These are phyloP conservation scores for Candida manassasensis DNA, from an alignment of 805 yeast genomes.

Conservation along the genomic window DNA sequence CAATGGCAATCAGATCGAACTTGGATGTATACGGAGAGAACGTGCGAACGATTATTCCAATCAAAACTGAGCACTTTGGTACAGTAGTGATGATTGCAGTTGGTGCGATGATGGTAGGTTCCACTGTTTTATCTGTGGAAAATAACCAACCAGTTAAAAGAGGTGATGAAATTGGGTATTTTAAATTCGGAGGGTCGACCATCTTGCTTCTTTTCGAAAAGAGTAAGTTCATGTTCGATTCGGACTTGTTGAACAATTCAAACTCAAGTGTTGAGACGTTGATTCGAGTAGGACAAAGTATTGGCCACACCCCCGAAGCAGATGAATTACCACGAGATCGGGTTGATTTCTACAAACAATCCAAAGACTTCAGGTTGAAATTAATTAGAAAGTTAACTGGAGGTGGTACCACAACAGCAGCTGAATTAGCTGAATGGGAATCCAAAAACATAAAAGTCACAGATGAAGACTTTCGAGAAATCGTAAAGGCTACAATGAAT, in stretches of 20 bases:
- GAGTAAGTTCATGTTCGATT: slow-evolving; percentile 54
- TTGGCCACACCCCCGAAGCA: slow-evolving; percentile 63
- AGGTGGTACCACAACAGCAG: slow-evolving; percentile 35
- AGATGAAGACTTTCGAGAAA: slow-evolving; percentile 17
- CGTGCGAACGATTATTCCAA: slow-evolving; percentile 71
- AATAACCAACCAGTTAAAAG: slow-evolving; percentile 55
- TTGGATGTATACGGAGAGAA: slow-evolving; percentile 93
- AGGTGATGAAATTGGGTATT: slow-evolving; percentile 88
- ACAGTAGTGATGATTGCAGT: slow-evolving; percentile 72
- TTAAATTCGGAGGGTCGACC: slow-evolving; percentile 95
- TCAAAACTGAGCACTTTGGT: slow-evolving; percentile 75
- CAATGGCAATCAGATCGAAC: slow-evolving; percentile 89
- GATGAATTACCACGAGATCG: slow-evolving; percentile 47
- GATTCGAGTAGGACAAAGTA: slow-evolving; percentile 84
- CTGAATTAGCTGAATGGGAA: slow-evolving; percentile 37
- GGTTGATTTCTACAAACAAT: slow-evolving; percentile 41
- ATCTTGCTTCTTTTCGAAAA: slow-evolving; percentile 61
- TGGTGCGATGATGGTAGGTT: slow-evolving; percentile 99
- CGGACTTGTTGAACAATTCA: slow-evolving; percentile 70
- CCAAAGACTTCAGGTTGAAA: slow-evolving; percentile 42
- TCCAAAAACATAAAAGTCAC: slow-evolving; percentile 23
- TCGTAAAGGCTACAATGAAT: slow-evolving; percentile 10
- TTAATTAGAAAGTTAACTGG: slow-evolving; percentile 59
- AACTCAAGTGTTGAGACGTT: slow-evolving; percentile 70
- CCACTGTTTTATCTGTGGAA: slow-evolving; percentile 66